A percentile compares a stretch with the other conserved stretches of the same genome.
phyloP scores from a whole-genome alignment of 306 rosid genomes.

The Morella rubra region DNA sequence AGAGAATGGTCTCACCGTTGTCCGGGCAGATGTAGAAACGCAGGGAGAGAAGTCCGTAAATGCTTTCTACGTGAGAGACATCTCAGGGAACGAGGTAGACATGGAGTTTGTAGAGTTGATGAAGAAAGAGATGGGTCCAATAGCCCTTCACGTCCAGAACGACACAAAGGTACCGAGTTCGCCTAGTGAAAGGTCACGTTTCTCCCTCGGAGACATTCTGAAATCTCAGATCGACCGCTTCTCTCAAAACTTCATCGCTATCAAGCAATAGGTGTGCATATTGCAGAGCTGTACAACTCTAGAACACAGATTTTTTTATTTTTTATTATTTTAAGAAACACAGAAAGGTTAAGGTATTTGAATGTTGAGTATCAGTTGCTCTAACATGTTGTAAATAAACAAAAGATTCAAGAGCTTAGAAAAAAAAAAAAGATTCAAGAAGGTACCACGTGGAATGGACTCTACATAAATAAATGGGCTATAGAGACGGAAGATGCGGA shows the following conservation, averaged over 20 bases:
- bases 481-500: too few relatives aligned
- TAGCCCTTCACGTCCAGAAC: slow-evolving; percentile 43
- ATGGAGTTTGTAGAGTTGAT: slow-evolving; percentile 51
- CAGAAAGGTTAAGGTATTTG: too few relatives aligned
- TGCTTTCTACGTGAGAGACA: slow-evolving; percentile 59
- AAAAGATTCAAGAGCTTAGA: too few relatives aligned
- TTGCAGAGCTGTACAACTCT: too few relatives aligned
- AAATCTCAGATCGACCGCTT: slow-evolving; percentile 46
- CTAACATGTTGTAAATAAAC: too few relatives aligned
- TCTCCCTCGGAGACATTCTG: slow-evolving; percentile 44
- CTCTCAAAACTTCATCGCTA: slow-evolving; percentile 46
- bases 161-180: slow-evolving; percentile 15
- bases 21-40: slow-evolving; percentile 66
- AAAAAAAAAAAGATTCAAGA: too few relatives aligned
- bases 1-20: slow-evolving; percentile 62
- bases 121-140: slow-evolving; percentile 59
- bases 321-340: too few relatives aligned
- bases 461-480: too few relatives aligned
- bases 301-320: too few relatives aligned
- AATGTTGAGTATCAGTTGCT: too few relatives aligned
- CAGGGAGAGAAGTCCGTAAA: slow-evolving; percentile 58
- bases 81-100: slow-evolving; percentile 64
- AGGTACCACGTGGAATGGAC: too few relatives aligned
- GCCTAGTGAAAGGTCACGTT: slow-evolving; percentile 25
- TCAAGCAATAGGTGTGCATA: neutral